These are phyloP conservation scores for Cordyceps fumosorosea DNA, from an alignment of 2,329 filamentous ascomycete genomes.

Conservation along the genomic window DNA sequence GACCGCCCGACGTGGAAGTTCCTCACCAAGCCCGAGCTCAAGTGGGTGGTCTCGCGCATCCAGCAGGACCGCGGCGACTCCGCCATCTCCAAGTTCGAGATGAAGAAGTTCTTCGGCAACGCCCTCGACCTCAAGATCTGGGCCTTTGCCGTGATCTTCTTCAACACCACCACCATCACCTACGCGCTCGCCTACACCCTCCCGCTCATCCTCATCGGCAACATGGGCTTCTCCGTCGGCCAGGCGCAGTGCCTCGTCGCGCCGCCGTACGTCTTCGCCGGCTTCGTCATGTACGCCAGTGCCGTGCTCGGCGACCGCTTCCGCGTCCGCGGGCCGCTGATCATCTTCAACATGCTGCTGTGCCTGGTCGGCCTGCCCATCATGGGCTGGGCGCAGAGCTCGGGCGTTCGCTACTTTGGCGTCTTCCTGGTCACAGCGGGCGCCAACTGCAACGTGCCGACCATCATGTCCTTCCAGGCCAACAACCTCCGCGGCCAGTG, in stretches of 20 bases:
- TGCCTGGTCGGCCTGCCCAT: conserved; percentile 64
- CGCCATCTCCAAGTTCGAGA: conserved; percentile 45
- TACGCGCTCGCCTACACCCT: conserved; percentile 77
- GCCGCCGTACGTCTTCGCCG: conserved; percentile 60
- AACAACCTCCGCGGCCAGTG: conserved; percentile 86
- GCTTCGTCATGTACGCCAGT: conserved; percentile 52
- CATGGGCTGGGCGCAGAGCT: conserved; percentile 57
- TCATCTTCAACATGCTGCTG: conserved; percentile 59
- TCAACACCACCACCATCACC: conserved; percentile 62
- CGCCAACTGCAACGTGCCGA: conserved; percentile 70
- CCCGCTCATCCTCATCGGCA: conserved; percentile 61
- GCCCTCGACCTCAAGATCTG: conserved; percentile 52
- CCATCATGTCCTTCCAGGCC: conserved; percentile 71
- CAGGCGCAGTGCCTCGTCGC: conserved; percentile 65
- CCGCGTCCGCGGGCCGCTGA: conserved; percentile 57
- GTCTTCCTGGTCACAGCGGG: conserved; percentile 72
- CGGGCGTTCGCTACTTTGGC: conserved; percentile 62
- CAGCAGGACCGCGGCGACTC: conserved; percentile 52
- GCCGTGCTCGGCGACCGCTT: conserved; percentile 63
- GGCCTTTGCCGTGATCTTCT: conserved; percentile 54
- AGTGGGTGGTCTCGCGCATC: conserved; percentile 49
- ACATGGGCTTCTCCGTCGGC: conserved; percentile 58
- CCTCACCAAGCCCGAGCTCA: conserved; percentile 42
- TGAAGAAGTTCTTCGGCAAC: conserved; percentile 39
- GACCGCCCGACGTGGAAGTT: conserved; percentile 45